phyloP scores from a whole-genome alignment of 768 basidiomycete species.

The Coprinopsis sp. region DNA sequence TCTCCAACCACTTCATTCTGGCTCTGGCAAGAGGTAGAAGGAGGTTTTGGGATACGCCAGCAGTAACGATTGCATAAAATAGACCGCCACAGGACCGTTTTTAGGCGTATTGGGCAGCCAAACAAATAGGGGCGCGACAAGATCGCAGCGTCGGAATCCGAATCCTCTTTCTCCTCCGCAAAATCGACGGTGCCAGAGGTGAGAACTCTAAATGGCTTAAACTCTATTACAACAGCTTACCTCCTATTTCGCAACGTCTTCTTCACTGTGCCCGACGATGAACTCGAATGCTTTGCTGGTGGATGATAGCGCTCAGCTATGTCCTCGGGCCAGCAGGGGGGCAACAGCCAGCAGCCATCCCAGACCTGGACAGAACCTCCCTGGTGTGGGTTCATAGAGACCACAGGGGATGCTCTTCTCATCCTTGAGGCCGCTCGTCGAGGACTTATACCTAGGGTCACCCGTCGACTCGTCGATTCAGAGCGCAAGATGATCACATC shows the following conservation, averaged over 20 bases:
- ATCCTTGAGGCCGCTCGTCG: conserved; percentile 91
- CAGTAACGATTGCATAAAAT: no score
- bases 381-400: conserved; percentile 93
- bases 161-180: conserved; percentile 51
- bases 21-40: no score
- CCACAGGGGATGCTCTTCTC: conserved; percentile 92
- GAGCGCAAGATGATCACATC: conserved; percentile 91
- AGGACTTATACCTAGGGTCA: conserved; percentile 88
- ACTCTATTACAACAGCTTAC: conserved; percentile 53
- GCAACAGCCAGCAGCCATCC: conserved; percentile 30
- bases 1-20: no score
- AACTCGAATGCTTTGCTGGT: conserved; percentile 17
- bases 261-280: conserved; percentile 21
- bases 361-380: conserved; percentile 81
- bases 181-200: conserved; percentile 61
- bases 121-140: conserved; percentile 24
- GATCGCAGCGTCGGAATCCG: conserved; percentile 42
- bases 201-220: conserved; percentile 65
- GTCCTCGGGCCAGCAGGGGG: conserved; percentile 34
- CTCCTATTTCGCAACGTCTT: conserved; percentile 21
- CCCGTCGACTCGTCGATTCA: conserved; percentile 85
- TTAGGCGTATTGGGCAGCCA: conserved; percentile 16
- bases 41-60: no score
- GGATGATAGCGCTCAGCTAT: conserved; percentile 23
- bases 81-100: conserved; percentile 12